Conservation (phyloP, 164 flowering plant genomes). For the Platanus orientalis region DNA sequence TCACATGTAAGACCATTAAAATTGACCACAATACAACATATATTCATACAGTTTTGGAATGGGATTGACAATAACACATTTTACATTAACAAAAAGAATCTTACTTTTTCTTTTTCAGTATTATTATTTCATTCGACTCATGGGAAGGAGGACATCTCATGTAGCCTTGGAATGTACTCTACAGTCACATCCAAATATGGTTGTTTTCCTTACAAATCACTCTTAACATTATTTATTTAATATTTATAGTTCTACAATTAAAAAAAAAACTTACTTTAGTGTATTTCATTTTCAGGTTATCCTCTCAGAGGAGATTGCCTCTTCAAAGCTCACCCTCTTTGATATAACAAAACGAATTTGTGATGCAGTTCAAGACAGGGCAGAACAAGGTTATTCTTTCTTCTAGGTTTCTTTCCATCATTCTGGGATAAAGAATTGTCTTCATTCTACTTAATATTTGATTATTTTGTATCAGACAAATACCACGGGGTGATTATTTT, state of each 20-base stretch:
- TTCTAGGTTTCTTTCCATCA: neutral
- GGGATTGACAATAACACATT: too few species aligned
- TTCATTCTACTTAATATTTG: neutral
- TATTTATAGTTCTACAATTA: neutral
- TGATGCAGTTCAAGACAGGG: constrained; percentile 26
- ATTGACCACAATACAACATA: too few species aligned
- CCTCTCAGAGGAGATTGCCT: constrained; percentile 21
- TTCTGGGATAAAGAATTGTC: neutral
- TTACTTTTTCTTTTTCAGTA: constrained; percentile 14
- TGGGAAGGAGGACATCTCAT: constrained; percentile 28
- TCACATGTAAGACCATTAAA: too few species aligned
- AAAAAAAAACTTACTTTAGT: neutral
- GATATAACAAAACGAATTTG: constrained; percentile 23
- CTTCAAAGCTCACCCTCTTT: constrained; percentile 23
- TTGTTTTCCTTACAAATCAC: neutral
- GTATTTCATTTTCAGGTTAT: constrained; percentile 13
- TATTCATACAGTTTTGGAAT: too few species aligned
- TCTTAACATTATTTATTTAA: neutral
- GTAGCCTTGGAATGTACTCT: constrained; percentile 23
- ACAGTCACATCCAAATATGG: constrained; percentile 25
- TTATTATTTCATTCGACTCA: constrained; percentile 24
- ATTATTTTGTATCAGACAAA: constrained; percentile 9
- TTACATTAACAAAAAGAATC: too few species aligned
- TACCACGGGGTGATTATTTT: constrained; percentile 20
- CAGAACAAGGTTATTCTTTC: constrained; percentile 17